phyloP scores from a whole-genome alignment of 371 early-diverging fungal genomes.

The Umbelopsis sp. region DNA sequence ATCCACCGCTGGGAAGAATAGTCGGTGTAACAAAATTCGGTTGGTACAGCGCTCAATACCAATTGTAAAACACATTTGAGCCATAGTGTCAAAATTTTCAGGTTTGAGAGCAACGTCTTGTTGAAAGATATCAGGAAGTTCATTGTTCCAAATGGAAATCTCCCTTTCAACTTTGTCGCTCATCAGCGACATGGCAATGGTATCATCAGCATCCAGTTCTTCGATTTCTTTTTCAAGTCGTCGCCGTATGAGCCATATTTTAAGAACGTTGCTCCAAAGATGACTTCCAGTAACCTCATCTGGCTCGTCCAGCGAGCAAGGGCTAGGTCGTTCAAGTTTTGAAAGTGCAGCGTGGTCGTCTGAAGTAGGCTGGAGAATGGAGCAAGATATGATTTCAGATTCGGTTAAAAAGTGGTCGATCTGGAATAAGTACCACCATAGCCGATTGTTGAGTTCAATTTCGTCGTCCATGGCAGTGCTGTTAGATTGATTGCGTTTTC shows the following conservation, averaged over 20 bases:
- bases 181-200: slow-evolving; percentile 19
- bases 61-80: slow-evolving; percentile 26
- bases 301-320: slow-evolving; percentile 34
- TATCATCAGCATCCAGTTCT: slow-evolving; percentile 18
- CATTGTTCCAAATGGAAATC: slow-evolving; percentile 22
- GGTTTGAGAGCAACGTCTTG: slow-evolving; percentile 20
- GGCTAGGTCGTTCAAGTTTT: slow-evolving; percentile 24
- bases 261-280: slow-evolving; percentile 32
- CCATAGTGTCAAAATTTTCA: slow-evolving; percentile 17
- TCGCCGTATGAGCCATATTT: slow-evolving; percentile 34
- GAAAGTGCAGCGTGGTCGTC: slow-evolving; percentile 32
- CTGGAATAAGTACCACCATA: slow-evolving; percentile 42
- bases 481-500: background rate
- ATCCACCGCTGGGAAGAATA: slow-evolving; percentile 13
- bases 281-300: slow-evolving; percentile 29
- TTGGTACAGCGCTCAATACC: slow-evolving; percentile 37
- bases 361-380: slow-evolving; percentile 31
- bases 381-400: slow-evolving; percentile 30
- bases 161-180: slow-evolving; percentile 20
- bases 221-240: slow-evolving; percentile 28
- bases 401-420: slow-evolving; percentile 36
- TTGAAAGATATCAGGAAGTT: slow-evolving; percentile 25
- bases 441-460: slow-evolving; percentile 28
- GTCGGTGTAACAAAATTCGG: slow-evolving; percentile 25
- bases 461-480: slow-evolving; percentile 17